Conservation (phyloP, 495 filamentous ascomycete genomes). For the Thermochaetoides thermophila region DNA sequence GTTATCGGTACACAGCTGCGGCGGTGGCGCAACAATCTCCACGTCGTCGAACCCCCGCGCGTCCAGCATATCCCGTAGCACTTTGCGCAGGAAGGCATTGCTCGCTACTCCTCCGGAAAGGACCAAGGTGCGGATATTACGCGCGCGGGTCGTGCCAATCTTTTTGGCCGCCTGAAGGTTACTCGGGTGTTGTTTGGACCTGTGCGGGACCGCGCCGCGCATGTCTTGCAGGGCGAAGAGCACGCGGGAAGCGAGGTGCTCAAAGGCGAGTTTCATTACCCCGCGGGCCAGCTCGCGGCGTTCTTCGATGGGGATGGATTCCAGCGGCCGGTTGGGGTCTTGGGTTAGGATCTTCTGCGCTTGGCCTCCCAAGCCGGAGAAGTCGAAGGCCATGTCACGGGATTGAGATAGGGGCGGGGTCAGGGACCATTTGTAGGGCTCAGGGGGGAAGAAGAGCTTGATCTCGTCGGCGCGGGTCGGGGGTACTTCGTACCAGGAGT, state of each 20-base stretch:
- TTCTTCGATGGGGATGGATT: conserved; percentile 26
- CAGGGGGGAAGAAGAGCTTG: conserved; percentile 12
- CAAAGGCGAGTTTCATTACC: conserved; percentile 67
- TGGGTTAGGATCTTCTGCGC: conserved; percentile 15
- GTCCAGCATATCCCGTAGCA: conserved; percentile 49
- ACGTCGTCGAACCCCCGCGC: conserved; percentile 47
- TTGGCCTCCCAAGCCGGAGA: conserved; percentile 22
- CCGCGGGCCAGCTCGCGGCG: conserved; percentile 50
- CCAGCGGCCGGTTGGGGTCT: conserved; percentile 5
- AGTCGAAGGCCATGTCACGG: conserved; percentile 22
- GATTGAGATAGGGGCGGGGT: conserved; percentile 19
- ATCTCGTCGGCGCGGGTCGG: conserved; percentile 38
- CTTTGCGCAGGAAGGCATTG: conserved; percentile 57
- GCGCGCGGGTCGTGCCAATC: background rate
- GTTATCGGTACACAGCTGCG: conserved; percentile 75
- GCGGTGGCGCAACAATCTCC: conserved; percentile 56
- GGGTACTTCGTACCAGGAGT: conserved; percentile 45
- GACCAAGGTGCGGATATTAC: conserved; percentile 46
- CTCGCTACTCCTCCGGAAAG: conserved; percentile 81
- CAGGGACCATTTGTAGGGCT: conserved; percentile 16
- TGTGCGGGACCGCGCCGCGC: no score
- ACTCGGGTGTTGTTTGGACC: background rate
- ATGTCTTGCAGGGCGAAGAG: conserved; percentile 43
- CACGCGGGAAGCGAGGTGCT: conserved; percentile 65
- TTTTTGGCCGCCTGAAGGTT: conserved; percentile 1